phyloP scores from a whole-genome alignment of 1,139 yeast species.

The Lodderomyces jiufengensis region DNA sequence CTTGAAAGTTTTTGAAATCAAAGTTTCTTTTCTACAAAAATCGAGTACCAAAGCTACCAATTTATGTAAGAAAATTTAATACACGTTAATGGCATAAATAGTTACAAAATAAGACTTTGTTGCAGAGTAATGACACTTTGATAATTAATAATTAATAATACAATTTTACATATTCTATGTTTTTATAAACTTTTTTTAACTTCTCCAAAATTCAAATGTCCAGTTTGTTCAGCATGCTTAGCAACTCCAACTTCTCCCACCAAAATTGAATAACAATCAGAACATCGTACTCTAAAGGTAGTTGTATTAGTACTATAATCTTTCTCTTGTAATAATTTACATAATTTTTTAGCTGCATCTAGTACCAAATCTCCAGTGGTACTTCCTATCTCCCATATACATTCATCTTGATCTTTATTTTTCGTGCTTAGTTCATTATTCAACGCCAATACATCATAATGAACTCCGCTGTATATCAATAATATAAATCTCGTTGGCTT shows the following conservation, averaged over 20 bases:
- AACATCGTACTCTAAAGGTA: slow-evolving; percentile 56
- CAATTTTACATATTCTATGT: too few species aligned
- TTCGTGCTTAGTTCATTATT: slow-evolving; percentile 25
- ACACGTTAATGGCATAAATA: too few species aligned
- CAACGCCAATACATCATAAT: slow-evolving; percentile 63
- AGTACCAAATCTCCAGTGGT: slow-evolving; percentile 6
- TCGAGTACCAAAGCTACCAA: too few species aligned
- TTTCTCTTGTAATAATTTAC: slow-evolving; percentile 42
- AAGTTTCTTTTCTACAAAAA: too few species aligned
- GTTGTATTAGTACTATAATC: slow-evolving; percentile 70
- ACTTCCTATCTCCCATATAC: slow-evolving; percentile 34
- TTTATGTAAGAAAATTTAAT: too few species aligned
- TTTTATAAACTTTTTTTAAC: slow-evolving; percentile 21
- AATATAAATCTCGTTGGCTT: slow-evolving; percentile 40
- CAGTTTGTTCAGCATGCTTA: slow-evolving; percentile 61
- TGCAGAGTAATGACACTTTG: too few species aligned
- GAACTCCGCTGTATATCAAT: slow-evolving; percentile 69
- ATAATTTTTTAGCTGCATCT: slow-evolving; percentile 23
- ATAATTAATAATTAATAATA: too few species aligned
- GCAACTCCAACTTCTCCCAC: slow-evolving; percentile 68
- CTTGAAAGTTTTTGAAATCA: too few species aligned
- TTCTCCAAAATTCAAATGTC: slow-evolving; percentile 67
- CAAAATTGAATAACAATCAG: slow-evolving; percentile 49
- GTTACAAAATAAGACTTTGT: too few species aligned
- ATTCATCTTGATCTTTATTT: slow-evolving; percentile 29